phyloP scores from a whole-genome alignment of 139 green algal species.

The Axilococcus clingmanii region DNA sequence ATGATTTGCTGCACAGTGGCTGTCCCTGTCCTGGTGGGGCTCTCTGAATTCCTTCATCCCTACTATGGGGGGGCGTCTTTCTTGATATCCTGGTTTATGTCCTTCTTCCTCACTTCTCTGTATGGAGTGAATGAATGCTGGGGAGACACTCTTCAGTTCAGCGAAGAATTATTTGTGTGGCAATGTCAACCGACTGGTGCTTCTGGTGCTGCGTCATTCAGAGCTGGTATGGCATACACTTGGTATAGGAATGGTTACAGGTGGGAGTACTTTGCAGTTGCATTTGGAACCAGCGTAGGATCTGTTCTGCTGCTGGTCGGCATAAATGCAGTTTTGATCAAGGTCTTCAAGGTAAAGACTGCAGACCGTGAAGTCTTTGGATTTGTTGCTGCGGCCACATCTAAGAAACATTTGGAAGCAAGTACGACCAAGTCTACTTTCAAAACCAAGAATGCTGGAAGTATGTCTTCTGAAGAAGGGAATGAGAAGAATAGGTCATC shows the following conservation, averaged over 20 bases:
- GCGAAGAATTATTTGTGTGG: conserved; percentile 8
- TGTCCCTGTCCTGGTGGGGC: conserved; percentile 45
- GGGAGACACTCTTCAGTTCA: no score
- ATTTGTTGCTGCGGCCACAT: no score
- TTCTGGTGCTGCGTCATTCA: background rate
- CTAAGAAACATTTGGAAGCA: no score
- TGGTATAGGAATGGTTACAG: conserved; percentile 31
- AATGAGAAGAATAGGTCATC: no score
- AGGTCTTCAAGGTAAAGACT: no score
- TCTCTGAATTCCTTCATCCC: conserved; percentile 15
- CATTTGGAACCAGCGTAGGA: conserved; percentile 18
- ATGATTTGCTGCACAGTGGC: conserved; percentile 55
- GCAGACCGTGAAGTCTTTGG: no score
- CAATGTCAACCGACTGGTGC: background rate
- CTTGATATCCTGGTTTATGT: conserved; percentile 17
- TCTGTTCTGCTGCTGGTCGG: conserved; percentile 9
- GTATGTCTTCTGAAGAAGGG: no score
- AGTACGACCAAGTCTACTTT: no score
- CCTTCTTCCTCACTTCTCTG: conserved; percentile 10
- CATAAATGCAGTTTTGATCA: conserved; percentile 9
- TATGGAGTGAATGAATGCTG: conserved; percentile 23
- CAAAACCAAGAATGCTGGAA: no score
- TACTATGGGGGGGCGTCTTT: conserved; percentile 18
- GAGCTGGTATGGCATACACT: conserved; percentile 17
- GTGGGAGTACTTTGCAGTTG: conserved; percentile 26